Conservation (phyloP, 192 early-diverging fungal species). For the Umbelopsis sp. region DNA sequence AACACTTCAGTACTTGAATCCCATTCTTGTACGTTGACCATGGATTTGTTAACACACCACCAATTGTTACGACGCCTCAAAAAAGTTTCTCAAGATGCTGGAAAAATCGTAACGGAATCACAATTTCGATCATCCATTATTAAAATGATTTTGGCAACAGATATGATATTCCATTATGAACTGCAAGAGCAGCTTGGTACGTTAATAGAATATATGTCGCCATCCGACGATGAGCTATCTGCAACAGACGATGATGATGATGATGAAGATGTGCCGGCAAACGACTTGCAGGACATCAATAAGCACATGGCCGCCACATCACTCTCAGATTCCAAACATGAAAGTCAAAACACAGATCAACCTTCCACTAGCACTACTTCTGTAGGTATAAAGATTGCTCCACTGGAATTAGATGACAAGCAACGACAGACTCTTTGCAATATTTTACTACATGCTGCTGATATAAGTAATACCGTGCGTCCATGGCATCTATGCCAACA, state of each 20-base stretch:
- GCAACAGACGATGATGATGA: neutral
- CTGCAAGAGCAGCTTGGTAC: constrained; percentile 47
- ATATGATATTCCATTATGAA: constrained; percentile 87
- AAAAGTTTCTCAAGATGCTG: constrained; percentile 48
- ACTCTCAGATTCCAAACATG: neutral
- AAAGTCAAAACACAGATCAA: neutral
- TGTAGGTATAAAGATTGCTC: neutral
- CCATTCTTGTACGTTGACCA: constrained; percentile 78
- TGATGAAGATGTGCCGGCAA: neutral
- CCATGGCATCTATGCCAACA: constrained; percentile 84
- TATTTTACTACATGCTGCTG: constrained; percentile 81
- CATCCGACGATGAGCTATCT: constrained; percentile 4
- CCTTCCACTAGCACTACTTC: neutral
- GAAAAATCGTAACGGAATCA: constrained; percentile 50
- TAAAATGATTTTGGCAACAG: constrained; percentile 86
- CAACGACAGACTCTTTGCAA: constrained; percentile 67
- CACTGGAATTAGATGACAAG: constrained; percentile 33
- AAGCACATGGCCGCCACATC: neutral
- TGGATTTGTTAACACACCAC: constrained; percentile 77
- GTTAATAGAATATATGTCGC: constrained; percentile 17
- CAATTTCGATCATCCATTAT: constrained; percentile 52
- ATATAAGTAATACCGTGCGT: constrained; percentile 86
- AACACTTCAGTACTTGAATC: constrained; percentile 86
- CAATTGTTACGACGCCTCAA: constrained; percentile 63
- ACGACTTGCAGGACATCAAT: neutral